Percentiles rank a stretch among this genome's conserved stretches.
Evolutionary conservation across 768 basidiomycete genomes (phyloP).

Genomic region (Thelephora ganbajun): DNA sequence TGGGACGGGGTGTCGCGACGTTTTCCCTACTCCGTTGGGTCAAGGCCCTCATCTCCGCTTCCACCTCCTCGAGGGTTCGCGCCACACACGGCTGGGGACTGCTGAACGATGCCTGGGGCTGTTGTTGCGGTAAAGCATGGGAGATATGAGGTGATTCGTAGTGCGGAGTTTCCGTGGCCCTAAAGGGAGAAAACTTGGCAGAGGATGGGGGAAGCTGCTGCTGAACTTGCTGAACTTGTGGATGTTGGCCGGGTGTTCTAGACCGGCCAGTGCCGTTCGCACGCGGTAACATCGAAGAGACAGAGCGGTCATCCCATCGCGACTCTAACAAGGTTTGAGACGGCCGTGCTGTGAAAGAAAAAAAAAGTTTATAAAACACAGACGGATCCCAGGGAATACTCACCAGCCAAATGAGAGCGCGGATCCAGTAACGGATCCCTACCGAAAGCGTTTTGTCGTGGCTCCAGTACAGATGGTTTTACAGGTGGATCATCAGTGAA

Average conservation of each 20-base stretch:
- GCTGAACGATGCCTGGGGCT: constrained; percentile 9
- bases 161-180: constrained; percentile 3
- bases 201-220: constrained; percentile 12
- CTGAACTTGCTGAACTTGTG: constrained; percentile 11
- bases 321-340: constrained; percentile 43
- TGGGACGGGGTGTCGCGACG: constrained; percentile 6
- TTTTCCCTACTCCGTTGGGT: constrained; percentile 23
- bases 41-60: constrained; percentile 62
- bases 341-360: constrained; percentile 20
- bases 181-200: constrained; percentile 10
- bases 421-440: constrained; percentile 2
- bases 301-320: constrained; percentile 74
- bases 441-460: constrained; percentile 1
- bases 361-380: too few relatives aligned
- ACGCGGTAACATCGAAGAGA: constrained; percentile 53
- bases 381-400: too few relatives aligned
- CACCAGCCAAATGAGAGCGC: too few relatives aligned
- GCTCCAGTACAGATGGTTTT: neutral
- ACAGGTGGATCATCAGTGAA: constrained; percentile 15
- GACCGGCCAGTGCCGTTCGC: constrained; percentile 34
- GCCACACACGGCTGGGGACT: constrained; percentile 14
- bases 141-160: constrained; percentile 1
- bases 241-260: constrained; percentile 13
- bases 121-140: constrained; percentile 17
- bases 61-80: constrained; percentile 69